Base-by-base conservation (phyloP, 305 asterid species). In the Striga hermonthica region DNA sequence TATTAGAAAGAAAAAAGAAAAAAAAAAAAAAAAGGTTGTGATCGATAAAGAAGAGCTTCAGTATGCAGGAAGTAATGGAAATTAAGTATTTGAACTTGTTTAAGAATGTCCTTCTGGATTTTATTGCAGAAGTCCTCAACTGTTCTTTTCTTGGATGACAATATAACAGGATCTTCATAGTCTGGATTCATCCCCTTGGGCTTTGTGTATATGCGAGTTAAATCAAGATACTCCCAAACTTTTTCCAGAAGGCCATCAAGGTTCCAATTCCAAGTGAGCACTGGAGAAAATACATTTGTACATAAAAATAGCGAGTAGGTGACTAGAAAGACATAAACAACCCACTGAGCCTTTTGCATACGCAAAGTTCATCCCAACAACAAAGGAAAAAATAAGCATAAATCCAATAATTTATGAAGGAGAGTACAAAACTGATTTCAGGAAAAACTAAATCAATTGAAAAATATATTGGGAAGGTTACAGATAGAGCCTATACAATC, bases 111-210 rank as follows among this genome's bases (percentile, higher is more conserved):
- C 77, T 93, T 93, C 81, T 93, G 98, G 80, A 93, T 93, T 74
- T 91, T 85, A 11, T 1, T 13, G 66, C 98, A 93, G 82, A 93
- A 93, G 76, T 93, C 98, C 77, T 90, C 98, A 60, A 90, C 80
- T 9, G 96, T 86, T 76, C 82, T 82, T 66, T 10, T 84, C 90
- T 79, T 93, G 28, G 98, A 87, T 55, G 97, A 93, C 81, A 93
- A 72, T 72, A 93, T 93, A 61, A 93, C 98, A 37, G 98, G 98
- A 75, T 93, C 98, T 38, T 90, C 94, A 39, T 93, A 93, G 79
- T 93, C 98, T 36, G 98, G 98, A 83, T 93, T 93, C 97, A 93
- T 82, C 62, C 97, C 98, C 81, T 93, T 93, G 22, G 98, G 98
- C 80, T 93, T 93, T 44, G 97, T 93, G 84, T 90, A 93, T 73